Evolutionary conservation across 2,329 filamentous ascomycete genomes (phyloP).

Genomic region (Periglandula ipomoeae): DNA sequence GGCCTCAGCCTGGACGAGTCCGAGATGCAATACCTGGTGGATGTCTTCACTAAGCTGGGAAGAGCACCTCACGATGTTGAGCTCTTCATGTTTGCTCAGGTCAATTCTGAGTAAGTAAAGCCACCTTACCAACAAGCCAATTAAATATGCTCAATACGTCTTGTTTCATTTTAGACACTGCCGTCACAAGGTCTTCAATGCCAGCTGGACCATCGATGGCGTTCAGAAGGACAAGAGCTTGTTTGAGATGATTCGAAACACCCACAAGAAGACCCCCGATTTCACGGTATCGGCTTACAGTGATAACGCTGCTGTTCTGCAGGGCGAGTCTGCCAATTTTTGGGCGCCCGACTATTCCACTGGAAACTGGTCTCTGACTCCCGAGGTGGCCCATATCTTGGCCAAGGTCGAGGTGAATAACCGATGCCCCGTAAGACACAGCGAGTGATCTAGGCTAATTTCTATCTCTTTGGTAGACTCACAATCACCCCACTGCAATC

Average conservation of each 20-base stretch:
- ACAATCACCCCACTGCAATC: slow-evolving; percentile 95
- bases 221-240: slow-evolving; percentile 68
- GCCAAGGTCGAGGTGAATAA: slow-evolving; percentile 67
- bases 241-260: slow-evolving; percentile 95
- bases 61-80: slow-evolving; percentile 78
- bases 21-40: slow-evolving; percentile 91
- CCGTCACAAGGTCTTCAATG: slow-evolving; percentile 85
- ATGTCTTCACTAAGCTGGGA: slow-evolving; percentile 36
- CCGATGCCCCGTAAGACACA: background rate
- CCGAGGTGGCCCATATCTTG: slow-evolving; percentile 78
- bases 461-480: slow-evolving; percentile 41
- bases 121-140: background rate
- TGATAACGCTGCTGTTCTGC: slow-evolving; percentile 88
- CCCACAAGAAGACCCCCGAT: slow-evolving; percentile 71
- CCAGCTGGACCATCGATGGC: slow-evolving; percentile 90
- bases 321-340: slow-evolving; percentile 35
- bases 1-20: slow-evolving; percentile 80
- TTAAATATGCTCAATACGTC: background rate
- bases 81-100: slow-evolving; percentile 98
- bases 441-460: background rate
- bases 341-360: slow-evolving; percentile 86
- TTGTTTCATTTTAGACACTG: slow-evolving; percentile 44
- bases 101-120: slow-evolving; percentile 68
- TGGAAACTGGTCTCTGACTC: slow-evolving; percentile 78
- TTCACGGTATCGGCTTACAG: slow-evolving; percentile 94